Percentiles rank a stretch among this genome's conserved stretches.
Evolutionary conservation across 805 yeast species (phyloP).

Genomic region (Zygosaccharomyces bisporus): DNA sequence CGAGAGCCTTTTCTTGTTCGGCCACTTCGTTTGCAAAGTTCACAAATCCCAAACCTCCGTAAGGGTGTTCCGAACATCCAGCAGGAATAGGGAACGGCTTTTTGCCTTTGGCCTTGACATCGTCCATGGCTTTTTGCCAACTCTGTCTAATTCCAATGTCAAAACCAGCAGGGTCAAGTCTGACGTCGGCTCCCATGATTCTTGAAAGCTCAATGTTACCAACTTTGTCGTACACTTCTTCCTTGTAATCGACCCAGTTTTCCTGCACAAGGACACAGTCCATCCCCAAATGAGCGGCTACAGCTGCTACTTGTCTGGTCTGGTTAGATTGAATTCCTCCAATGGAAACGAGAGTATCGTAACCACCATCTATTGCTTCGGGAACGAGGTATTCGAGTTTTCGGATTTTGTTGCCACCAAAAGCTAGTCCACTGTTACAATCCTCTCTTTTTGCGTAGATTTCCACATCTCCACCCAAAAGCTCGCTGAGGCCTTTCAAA

Average conservation of each 20-base stretch:
- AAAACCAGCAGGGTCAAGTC: slow-evolving; percentile 35
- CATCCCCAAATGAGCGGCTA: slow-evolving; percentile 37
- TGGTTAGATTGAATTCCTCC: slow-evolving; percentile 39
- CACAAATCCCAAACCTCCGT: slow-evolving; percentile 38
- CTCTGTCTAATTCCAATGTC: slow-evolving; percentile 39
- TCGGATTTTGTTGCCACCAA: slow-evolving; percentile 37
- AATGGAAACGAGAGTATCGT: slow-evolving; percentile 37
- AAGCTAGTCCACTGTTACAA: slow-evolving; percentile 37
- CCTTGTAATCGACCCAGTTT: slow-evolving; percentile 38
- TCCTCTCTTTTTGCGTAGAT: slow-evolving; percentile 38
- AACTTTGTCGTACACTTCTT: slow-evolving; percentile 36
- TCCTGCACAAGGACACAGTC: slow-evolving; percentile 38
- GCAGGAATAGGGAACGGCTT: slow-evolving; percentile 40
- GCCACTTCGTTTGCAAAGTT: slow-evolving; percentile 37
- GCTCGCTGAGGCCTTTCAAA: slow-evolving; percentile 31
- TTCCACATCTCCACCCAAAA: slow-evolving; percentile 34
- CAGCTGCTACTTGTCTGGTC: slow-evolving; percentile 38
- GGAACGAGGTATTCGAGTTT: slow-evolving; percentile 37
- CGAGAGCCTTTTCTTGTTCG: slow-evolving; percentile 36
- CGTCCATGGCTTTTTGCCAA: slow-evolving; percentile 33
- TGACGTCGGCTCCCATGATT: slow-evolving; percentile 38
- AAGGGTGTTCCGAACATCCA: slow-evolving; percentile 38
- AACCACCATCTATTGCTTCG: slow-evolving; percentile 35
- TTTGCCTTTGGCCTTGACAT: slow-evolving; percentile 29
- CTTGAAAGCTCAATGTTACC: slow-evolving; percentile 39